Evolutionary conservation across 257 asterid species (phyloP).

Genomic region (Nicotiana obtusifolia): DNA sequence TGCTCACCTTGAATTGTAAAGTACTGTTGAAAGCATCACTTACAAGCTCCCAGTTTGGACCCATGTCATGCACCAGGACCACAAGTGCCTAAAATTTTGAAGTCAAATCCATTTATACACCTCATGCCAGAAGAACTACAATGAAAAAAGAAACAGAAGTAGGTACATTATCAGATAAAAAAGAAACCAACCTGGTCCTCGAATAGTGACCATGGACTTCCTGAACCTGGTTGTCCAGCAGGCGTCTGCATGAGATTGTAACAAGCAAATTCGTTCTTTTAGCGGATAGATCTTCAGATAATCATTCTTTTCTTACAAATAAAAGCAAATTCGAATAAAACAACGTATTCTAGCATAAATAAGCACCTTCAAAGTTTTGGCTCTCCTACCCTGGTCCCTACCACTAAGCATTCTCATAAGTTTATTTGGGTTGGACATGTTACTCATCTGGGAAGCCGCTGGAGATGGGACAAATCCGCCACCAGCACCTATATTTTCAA

Average conservation of each 20-base stretch:
- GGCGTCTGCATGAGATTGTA: conserved; percentile 43
- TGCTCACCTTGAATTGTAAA: conserved; percentile 80
- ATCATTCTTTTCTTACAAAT: not conserved
- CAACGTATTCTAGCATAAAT: conserved; percentile 5
- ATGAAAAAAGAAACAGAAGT: not conserved
- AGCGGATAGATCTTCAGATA: not conserved
- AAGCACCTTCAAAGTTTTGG: conserved; percentile 70
- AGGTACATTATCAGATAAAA: not conserved
- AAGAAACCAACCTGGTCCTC: conserved; percentile 75
- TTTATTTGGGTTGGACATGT: conserved; percentile 71
- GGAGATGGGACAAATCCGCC: conserved; percentile 81
- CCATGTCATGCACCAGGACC: conserved; percentile 94
- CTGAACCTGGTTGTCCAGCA: conserved; percentile 61
- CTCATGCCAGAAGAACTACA: not conserved
- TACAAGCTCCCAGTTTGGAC: conserved; percentile 98
- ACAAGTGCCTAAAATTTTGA: conserved; percentile 69
- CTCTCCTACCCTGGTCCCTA: conserved; percentile 82
- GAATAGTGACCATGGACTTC: conserved; percentile 77
- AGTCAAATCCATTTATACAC: not conserved
- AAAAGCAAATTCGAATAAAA: not conserved
- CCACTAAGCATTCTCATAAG: conserved; percentile 68
- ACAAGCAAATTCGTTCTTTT: not conserved
- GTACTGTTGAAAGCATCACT: conserved; percentile 91
- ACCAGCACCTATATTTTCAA: conserved; percentile 52
- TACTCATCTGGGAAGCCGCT: conserved; percentile 81